phyloP scores from a whole-genome alignment of 345 rosid genomes.

The Excoecaria agallocha region DNA sequence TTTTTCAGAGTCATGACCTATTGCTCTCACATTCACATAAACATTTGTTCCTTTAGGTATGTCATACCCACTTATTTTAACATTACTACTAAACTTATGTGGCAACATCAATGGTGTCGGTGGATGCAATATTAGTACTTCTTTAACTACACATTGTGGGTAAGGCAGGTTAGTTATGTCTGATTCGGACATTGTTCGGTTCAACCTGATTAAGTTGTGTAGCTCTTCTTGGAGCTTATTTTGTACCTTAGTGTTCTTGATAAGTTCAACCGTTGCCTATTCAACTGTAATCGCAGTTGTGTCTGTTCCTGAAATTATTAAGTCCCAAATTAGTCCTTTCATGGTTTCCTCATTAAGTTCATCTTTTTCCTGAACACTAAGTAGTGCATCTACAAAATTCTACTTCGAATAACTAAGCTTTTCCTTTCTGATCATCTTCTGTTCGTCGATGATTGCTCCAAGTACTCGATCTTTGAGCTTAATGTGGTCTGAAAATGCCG shows the following conservation, averaged over 20 bases:
- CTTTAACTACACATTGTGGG: conserved; percentile 68
- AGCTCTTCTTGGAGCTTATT: conserved; percentile 79
- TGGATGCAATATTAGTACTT: conserved; percentile 73
- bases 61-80: conserved; percentile 77
- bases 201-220: conserved; percentile 58
- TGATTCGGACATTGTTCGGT: conserved; percentile 57
- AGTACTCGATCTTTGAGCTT: conserved; percentile 66
- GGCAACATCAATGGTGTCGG: conserved; percentile 93
- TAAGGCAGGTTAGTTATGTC: conserved; percentile 71
- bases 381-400: conserved; percentile 75
- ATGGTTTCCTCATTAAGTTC: conserved; percentile 81
- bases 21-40: conserved; percentile 77
- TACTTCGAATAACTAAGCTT: conserved; percentile 36
- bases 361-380: conserved; percentile 59
- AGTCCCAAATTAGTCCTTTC: conserved; percentile 87
- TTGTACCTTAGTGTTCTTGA: conserved; percentile 68
- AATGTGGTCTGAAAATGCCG: conserved; percentile 57
- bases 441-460: conserved; percentile 75
- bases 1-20: conserved; percentile 66
- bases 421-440: conserved; percentile 39
- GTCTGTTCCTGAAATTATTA: conserved; percentile 93
- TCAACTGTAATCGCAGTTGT: conserved; percentile 71
- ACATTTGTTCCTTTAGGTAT: conserved; percentile 75
- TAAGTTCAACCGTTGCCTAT: conserved; percentile 82
- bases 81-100: conserved; percentile 58